Evolutionary conservation across 2,329 filamentous ascomycete species (phyloP).

Genomic region (Ascochyta koolunga): DNA sequence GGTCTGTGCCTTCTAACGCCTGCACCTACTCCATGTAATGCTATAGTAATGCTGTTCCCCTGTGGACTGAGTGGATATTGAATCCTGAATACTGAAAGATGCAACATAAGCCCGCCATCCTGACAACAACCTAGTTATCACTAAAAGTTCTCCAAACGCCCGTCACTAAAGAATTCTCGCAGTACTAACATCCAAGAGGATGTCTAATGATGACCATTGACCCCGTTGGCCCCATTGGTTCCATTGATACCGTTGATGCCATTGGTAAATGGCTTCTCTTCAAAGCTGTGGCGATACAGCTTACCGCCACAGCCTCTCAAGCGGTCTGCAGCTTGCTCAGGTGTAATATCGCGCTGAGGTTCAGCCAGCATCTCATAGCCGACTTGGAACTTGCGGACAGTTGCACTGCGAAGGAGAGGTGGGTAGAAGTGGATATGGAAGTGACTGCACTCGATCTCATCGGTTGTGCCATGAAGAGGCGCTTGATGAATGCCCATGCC

Average conservation of each 20-base stretch:
- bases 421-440: conserved; percentile 99
- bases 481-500: conserved; percentile 96
- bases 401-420: conserved; percentile 87
- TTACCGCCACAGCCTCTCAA: conserved; percentile 78
- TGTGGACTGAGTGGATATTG: background rate
- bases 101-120: background rate
- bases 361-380: conserved; percentile 97
- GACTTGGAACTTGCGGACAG: conserved; percentile 93
- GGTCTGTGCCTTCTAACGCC: conserved; percentile 1
- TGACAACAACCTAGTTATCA: background rate
- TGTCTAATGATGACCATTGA: conserved; percentile 22
- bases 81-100: background rate
- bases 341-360: conserved; percentile 97
- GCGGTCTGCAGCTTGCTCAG: conserved; percentile 86
- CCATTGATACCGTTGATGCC: conserved; percentile 26
- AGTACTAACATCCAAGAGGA: background rate
- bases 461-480: conserved; percentile 77
- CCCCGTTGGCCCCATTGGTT: conserved; percentile 18
- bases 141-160: conserved; percentile 8
- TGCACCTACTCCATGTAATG: conserved; percentile 7
- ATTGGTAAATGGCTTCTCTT: conserved; percentile 11
- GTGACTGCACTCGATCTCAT: conserved; percentile 86
- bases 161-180: background rate
- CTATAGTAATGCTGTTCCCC: conserved; percentile 3
- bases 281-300: conserved; percentile 73